Evolutionary conservation across 495 filamentous ascomycete genomes (phyloP), one percentile per base, ranked within the genome.

Genomic region (Penicillium daleae): DNA sequence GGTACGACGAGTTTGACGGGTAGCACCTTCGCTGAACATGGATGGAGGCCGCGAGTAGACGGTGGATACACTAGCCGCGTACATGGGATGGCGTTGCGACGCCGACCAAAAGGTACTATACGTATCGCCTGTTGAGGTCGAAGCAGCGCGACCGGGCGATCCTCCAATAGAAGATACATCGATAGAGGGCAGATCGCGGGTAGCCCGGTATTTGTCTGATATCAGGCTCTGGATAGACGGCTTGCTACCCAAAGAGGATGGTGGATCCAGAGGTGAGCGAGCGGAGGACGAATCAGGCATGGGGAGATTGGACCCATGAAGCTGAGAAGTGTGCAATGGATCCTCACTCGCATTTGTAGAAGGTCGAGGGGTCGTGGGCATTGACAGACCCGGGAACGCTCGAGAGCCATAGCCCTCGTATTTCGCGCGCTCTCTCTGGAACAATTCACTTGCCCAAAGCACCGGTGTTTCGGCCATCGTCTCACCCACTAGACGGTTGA

Each of bases 371-470:
- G 72, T 74, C n/a, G 62, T 71, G 7, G 78, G 70, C 37, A 66
- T 64, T 70, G 87, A 65, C 64, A 82, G 59, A 65, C 82, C 71
- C 65, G 82, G 71, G 64, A 83, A 74, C 56, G 74, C 56, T 63
- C 76, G 74, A 54, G 68, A 65, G 19, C 83, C 83, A 32, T 82
- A 85, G 53, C 87, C 87, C 63, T 96, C 92, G 60, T 94, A 88
- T 33, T 82, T 85, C 39, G 83, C 84, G 58, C 92, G 89, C 66
- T 97, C 94, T 56, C 88, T 83, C 63, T 86, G 85, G 71, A 90
- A 98, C 5, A 99, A 80, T 52, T 93, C 92, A 69, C 93, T 97
- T 0, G 93, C 92, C 92, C 92, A 97, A 4, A 98, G 75, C 3
- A 97, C 92, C 8, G 95, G 92, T 0, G 91, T 90, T 44, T 96